phyloP scores from a whole-genome alignment of 192 early-diverging fungal species.

The Backusella parvicylindrica region DNA sequence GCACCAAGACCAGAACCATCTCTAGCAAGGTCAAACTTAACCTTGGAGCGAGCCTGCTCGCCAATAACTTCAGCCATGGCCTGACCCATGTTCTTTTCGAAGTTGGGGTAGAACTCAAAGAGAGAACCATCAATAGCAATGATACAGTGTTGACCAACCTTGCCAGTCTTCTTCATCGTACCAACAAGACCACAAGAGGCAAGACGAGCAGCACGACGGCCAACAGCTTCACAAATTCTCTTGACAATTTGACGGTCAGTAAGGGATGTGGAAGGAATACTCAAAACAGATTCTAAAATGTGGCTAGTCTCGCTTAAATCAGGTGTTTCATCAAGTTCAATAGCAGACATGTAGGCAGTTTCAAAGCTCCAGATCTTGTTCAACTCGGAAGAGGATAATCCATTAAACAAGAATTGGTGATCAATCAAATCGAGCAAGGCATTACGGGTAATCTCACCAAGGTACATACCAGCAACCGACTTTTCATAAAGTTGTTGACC shows the following conservation, averaged over 20 bases:
- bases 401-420: conserved; percentile 71
- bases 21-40: conserved; percentile 66
- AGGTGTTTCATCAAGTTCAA: conserved; percentile 61
- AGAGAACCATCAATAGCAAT: conserved; percentile 67
- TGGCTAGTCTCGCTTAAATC: conserved; percentile 60
- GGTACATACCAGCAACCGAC: conserved; percentile 90
- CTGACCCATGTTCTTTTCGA: conserved; percentile 69
- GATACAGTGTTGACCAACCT: not conserved
- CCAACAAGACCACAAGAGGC: conserved; percentile 66
- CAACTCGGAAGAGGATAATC: conserved; percentile 56
- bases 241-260: conserved; percentile 79
- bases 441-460: conserved; percentile 85
- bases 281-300: conserved; percentile 69
- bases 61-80: conserved; percentile 77
- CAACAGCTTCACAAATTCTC: conserved; percentile 73
- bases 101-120: conserved; percentile 76
- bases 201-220: conserved; percentile 81
- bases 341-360: conserved; percentile 70
- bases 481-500: conserved; percentile 87
- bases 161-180: conserved; percentile 59
- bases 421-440: conserved; percentile 78
- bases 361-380: conserved; percentile 79
- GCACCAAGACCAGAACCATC: conserved; percentile 86
- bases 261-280: conserved; percentile 61
- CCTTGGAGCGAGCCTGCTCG: conserved; percentile 49